Percentiles rank a stretch among this genome's conserved stretches.
Evolutionary conservation across 2,329 filamentous ascomycete genomes (phyloP).

Genomic region (Xylaria sp.): DNA sequence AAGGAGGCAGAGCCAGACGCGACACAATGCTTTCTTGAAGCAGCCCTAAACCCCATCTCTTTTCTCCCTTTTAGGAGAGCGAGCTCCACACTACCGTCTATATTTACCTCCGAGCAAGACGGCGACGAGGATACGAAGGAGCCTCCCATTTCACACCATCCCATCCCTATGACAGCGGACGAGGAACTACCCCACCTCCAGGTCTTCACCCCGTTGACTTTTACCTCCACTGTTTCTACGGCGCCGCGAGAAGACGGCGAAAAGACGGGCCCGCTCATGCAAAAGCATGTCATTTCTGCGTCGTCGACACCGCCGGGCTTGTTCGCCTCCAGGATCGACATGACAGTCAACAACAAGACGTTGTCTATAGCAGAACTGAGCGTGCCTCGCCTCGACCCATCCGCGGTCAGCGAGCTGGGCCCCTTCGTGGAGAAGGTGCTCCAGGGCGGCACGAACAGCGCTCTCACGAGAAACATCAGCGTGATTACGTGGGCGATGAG

Average conservation of each 20-base stretch:
- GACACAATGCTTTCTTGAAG: constrained; percentile 49
- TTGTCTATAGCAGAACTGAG: constrained; percentile 55
- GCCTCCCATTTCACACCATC: constrained; percentile 64
- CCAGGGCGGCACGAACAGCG: constrained; percentile 43
- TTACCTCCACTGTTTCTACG: constrained; percentile 57
- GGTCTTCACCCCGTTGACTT: constrained; percentile 69
- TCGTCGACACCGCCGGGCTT: constrained; percentile 53
- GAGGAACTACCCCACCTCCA: constrained; percentile 72
- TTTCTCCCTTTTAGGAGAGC: constrained; percentile 55
- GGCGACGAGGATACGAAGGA: constrained; percentile 40
- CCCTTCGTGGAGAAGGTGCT: constrained; percentile 52
- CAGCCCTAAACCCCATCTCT: constrained; percentile 53
- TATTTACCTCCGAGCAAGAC: constrained; percentile 24
- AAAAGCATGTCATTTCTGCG: constrained; percentile 60
- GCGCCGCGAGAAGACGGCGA: constrained; percentile 40
- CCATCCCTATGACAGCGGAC: constrained; percentile 60
- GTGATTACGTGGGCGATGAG: constrained; percentile 68
- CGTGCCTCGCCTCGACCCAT: constrained; percentile 59
- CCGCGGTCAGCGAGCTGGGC: constrained; percentile 61
- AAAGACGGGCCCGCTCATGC: constrained; percentile 43
- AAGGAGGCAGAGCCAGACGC: constrained; percentile 33
- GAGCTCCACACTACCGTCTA: constrained; percentile 30
- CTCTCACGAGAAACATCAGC: constrained; percentile 58
- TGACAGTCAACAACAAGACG: constrained; percentile 59
- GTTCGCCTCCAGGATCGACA: constrained; percentile 59